Evolutionary conservation across 441 rosid species (phyloP), one percentile per base, ranked within the genome.

Genomic region (Manihot esculenta): DNA sequence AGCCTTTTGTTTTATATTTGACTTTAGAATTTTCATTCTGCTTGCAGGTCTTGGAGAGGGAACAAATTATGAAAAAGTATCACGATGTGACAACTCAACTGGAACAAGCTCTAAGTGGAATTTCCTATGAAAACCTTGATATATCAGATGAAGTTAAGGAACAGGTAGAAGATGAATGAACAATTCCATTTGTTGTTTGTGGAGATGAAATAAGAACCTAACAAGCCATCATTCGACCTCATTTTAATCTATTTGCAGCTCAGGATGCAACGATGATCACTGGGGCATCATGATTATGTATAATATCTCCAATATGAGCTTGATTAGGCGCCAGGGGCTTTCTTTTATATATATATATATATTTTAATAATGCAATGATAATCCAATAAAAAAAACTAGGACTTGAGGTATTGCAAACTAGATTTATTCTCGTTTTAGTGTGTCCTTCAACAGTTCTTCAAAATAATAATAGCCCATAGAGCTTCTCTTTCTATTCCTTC

Each of bases 131-230:
- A 68, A 82, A 79, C 60, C 95, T 94, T 21, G 97, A 90, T 68
- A 90, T 94, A 72, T 89, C 97, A 5, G 97, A 90, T 77, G 99
- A 94, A 89, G 95, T 94, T 66, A 94, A 88, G 74, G 99, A 94
- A 70, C 97, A 92, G 97, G 99, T 94, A 79, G 15, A 62, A 62
- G 26, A 75, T 73, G 33, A 35, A 35, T 35, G 12, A 66, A 7
- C 24, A 45, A n/a, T 30, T 42, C 2, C 65, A 44, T 24, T 61
- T 21, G 35, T 23, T 59, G 49, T 54, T 51, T 23, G 41, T 59
- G 54, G 64, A 17, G 23, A 60, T 47, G 42, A 50, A 33, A 44
- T 21, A 49, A 47, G 72, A 71, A 70, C 55, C 64, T 42, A 33
- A 48, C 35, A 23, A 20, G 51, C 33, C 23, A 33, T 26, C n/a